A percentile compares a stretch with the other conserved stretches of the same genome.
Evolutionary conservation across 192 early-diverging fungal genomes (phyloP).

Genomic region (Geranomyces variabilis): DNA sequence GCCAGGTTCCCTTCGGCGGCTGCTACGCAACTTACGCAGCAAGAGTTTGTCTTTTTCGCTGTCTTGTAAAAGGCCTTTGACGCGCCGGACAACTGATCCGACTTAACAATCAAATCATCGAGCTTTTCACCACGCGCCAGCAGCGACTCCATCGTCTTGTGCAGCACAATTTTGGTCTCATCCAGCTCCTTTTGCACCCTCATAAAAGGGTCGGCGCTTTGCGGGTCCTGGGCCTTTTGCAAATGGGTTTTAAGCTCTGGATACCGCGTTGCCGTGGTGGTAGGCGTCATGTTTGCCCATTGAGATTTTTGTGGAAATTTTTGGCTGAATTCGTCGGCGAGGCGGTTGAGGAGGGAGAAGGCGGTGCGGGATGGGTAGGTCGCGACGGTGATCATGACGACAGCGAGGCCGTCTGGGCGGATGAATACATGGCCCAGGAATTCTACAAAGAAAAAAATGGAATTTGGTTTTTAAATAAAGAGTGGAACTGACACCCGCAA

Average conservation of each 20-base stretch:
- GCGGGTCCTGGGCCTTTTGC: conserved; percentile 86
- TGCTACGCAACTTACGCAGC: conserved; percentile 60
- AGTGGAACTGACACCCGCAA: too few species aligned
- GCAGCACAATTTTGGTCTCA: conserved; percentile 93
- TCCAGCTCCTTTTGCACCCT: conserved; percentile 94
- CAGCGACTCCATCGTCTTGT: conserved; percentile 91
- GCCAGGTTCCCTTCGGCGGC: too few species aligned
- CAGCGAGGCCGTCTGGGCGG: conserved; percentile 70
- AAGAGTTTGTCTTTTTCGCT: conserved; percentile 84
- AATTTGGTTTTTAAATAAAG: too few species aligned
- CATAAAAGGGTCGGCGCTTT: conserved; percentile 88
- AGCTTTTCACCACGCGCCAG: conserved; percentile 89
- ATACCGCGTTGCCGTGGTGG: conserved; percentile 50
- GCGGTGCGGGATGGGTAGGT: conserved; percentile 91
- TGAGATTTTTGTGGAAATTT: conserved; percentile 53
- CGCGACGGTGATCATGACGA: conserved; percentile 78
- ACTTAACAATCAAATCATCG: conserved; percentile 81
- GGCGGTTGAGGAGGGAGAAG: conserved; percentile 80
- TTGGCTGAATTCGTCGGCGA: conserved; percentile 84
- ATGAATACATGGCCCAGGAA: conserved; percentile 83
- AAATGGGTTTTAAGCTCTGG: conserved; percentile 77
- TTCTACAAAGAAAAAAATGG: conserved; percentile 46
- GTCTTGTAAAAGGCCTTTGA: conserved; percentile 97
- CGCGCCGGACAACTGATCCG: conserved; percentile 82
- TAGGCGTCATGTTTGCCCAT: conserved; percentile 52